Base-by-base conservation (phyloP, 2,329 filamentous ascomycete genomes). In the Sporothrix brasiliensis region DNA sequence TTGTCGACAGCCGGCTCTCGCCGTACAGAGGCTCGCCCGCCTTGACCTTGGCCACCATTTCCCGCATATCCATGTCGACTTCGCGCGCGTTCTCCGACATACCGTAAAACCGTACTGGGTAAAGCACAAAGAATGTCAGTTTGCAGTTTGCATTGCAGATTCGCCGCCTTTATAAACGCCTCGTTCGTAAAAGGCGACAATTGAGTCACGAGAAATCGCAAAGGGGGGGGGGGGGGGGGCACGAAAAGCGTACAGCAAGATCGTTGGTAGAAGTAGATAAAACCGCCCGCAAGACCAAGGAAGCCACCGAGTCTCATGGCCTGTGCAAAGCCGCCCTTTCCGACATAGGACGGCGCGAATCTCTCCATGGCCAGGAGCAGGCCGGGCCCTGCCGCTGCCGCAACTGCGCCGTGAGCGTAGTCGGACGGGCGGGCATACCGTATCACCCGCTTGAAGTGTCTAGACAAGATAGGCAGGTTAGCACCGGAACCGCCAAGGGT, bases 41-140 rank as follows among this genome's bases (percentile, higher is more conserved):
- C 87, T 98, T 99, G 79, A 98, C 94, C 83, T 94, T 96, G 80
- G 89, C 88, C 50, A 97, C 94, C 95, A 99, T 99, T 82, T 99
- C 95, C 74, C 88, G 88, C 94, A 98, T 98, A 79, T 99, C 95
- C 90, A 97, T 90, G 74, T 97, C 91, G 71, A 95, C 84, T 81
- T 99, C 95, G 76, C 95, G 90, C 69, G 90, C 83, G 83, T 99
- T 99, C 82, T 99, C 95, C 63, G 88, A 90, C 81, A 94, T 92
- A 77, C 95, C 95, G 83, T 97, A 98, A 83, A 99, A 98, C 74
- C 95, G 92, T 77, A 94, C 93, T 97, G 78, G 74, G 60, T 47
- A 66, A 68, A n/a, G 67, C 39, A 53, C 69, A 54, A 63, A 19
- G 47, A 14, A 30, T 41, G 34, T 58, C 16, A 49, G 65, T 24